These are phyloP conservation scores for Colletotrichum brevisporum DNA, from an alignment of 2,329 filamentous ascomycete species.

Conservation along the genomic window DNA sequence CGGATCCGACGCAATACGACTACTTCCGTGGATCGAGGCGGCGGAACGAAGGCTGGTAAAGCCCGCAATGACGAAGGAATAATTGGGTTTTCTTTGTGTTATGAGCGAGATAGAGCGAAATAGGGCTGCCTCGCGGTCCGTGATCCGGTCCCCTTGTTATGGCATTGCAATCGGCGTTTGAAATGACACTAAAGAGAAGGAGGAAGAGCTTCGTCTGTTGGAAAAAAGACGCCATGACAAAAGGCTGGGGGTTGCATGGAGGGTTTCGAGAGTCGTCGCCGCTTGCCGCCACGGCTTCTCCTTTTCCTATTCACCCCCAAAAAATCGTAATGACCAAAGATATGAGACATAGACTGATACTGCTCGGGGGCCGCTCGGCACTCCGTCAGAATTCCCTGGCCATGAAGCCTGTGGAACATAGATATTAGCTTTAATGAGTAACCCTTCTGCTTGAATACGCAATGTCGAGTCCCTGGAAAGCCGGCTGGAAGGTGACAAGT, in stretches of 20 bases:
- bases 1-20: constrained; percentile 67
- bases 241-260: neutral
- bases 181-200: neutral
- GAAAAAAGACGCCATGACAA: neutral
- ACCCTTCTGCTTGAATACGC: neutral
- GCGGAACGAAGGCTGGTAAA: constrained; percentile 57
- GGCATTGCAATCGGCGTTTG: constrained; percentile 37
- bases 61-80: neutral
- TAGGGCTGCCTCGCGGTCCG: constrained; percentile 10
- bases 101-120: constrained; percentile 32
- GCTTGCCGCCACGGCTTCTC: neutral
- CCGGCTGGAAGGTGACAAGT: too few species aligned
- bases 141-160: constrained; percentile 22
- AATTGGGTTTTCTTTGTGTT: constrained; percentile 27
- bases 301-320: neutral
- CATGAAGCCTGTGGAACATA: constrained; percentile 6
- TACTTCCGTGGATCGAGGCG: constrained; percentile 64
- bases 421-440: constrained; percentile 35
- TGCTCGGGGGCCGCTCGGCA: constrained; percentile 15
- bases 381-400: neutral
- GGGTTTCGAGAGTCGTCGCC: neutral
- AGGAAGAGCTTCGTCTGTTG: neutral
- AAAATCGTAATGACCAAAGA: constrained; percentile 39
- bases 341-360: constrained; percentile 39
- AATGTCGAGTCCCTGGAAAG: too few species aligned